A percentile compares a stretch with the other conserved stretches of the same genome.
Conservation (phyloP, 202 grass and related monocot genomes). For the Sporobolus alterniflorus region DNA sequence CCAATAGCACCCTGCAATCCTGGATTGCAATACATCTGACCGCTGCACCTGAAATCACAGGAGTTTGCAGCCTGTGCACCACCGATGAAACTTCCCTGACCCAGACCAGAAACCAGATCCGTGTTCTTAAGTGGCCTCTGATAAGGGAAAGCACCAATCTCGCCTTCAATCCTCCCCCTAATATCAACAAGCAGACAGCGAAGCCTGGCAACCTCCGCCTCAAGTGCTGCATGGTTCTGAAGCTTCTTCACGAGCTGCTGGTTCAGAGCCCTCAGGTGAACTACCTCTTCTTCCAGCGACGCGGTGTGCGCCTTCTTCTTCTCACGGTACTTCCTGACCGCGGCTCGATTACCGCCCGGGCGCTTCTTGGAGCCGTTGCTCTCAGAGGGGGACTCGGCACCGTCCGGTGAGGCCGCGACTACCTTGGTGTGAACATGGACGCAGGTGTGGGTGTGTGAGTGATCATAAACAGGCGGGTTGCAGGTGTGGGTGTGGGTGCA, state of each 20-base stretch:
- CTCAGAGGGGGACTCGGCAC: conserved; percentile 56
- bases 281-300: conserved; percentile 74
- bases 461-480: conserved; percentile 76
- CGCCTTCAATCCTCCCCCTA: conserved; percentile 93
- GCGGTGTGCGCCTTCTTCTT: conserved; percentile 93
- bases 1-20: conserved; percentile 53
- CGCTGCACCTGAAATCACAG: conserved; percentile 78
- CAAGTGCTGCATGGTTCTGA: conserved; percentile 66
- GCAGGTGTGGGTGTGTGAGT: conserved; percentile 93
- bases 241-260: conserved; percentile 76
- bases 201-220: conserved; percentile 80
- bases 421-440: conserved; percentile 95
- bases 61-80: conserved; percentile 63
- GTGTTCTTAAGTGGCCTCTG: conserved; percentile 47
- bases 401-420: conserved; percentile 56
- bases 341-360: conserved; percentile 71
- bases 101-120: conserved; percentile 35
- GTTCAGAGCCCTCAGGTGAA: conserved; percentile 60
- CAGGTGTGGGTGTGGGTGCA: conserved; percentile 99
- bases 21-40: conserved; percentile 77
- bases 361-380: conserved; percentile 67
- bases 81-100: conserved; percentile 40
- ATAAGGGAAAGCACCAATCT: conserved; percentile 91
- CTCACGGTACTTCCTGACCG: conserved; percentile 90
- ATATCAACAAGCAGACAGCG: conserved; percentile 88